Evolutionary conservation across 352 stramenopile genomes (phyloP), one percentile per base, ranked within the genome.

Genomic region (Phytophthora constricta): DNA sequence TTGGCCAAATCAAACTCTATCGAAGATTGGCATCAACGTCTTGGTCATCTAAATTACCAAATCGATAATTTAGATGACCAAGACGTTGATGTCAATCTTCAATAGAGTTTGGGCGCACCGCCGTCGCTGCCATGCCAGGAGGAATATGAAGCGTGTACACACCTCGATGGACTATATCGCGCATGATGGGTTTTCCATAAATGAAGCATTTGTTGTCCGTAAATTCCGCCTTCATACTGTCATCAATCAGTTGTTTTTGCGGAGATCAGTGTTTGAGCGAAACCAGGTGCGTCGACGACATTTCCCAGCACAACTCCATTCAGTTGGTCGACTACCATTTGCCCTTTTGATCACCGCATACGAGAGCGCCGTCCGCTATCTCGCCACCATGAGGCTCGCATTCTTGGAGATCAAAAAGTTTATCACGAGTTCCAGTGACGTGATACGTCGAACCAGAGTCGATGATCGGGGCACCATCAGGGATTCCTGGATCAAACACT

Each of bases 201-300:
- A 65, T 23, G 2, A 37, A 20, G 10, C 57, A 65, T 7, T 17
- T 46, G 5, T 33, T 31, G 0, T 65, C 47, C 0, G 23, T 58
- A 14, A 65, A 58, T 13, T 64, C 46, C 10, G 58, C 58, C 13
- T 58, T 57, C 34, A 58, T 53, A 0, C 47, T 47, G 8, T 31
- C 4, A 17, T 65, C 47, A 13, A 65, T 65, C 4, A 65, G 23
- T 34, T 51, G n/a, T 20, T n/a, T 65, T 65, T 17, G 58, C 58
- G 2, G 47, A 65, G 11, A 65, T 57, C 2, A 65, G 28, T 0
- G 47, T 65, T 2, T 65, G 46, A 11, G 4, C 25, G 11, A 65
- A 65, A 5, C 43, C 43, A 5, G 43, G 43, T 2, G 43, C 22
- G 43, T 50, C 27, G 9, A 50, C 22, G 10, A 50, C 43, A 19